Percentiles rank a stretch among this genome's conserved stretches.
These are phyloP conservation scores for Planoprotostelium fungivorum DNA, from an alignment of 78 protist genomes.

Conservation along the genomic window DNA sequence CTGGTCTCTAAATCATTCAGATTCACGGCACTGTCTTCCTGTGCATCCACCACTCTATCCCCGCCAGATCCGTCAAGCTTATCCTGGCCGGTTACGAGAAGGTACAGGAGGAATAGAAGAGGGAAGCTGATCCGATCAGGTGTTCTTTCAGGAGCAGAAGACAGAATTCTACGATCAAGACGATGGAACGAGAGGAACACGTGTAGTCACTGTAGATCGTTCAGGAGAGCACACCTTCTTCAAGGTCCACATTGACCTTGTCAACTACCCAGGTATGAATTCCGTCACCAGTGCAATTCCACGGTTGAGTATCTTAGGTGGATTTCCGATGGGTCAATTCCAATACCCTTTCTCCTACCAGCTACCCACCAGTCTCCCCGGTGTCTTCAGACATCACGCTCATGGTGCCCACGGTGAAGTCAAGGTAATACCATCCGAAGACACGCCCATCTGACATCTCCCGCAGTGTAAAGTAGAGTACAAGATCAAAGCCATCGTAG, in stretches of 20 bases:
- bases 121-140: background rate
- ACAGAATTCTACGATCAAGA: background rate
- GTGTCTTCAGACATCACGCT: slow-evolving; percentile 52
- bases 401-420: slow-evolving; percentile 9
- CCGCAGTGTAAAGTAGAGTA: slow-evolving; percentile 34
- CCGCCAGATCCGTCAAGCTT: background rate
- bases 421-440: background rate
- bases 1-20: too few species aligned
- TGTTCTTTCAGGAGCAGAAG: background rate
- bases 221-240: background rate
- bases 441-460: slow-evolving; percentile 12
- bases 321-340: slow-evolving; percentile 18
- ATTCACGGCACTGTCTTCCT: background rate
- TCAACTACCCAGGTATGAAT: background rate
- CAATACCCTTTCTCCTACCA: slow-evolving; percentile 49
- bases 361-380: slow-evolving; percentile 51
- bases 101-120: background rate
- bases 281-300: background rate
- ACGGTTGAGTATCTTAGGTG: background rate
- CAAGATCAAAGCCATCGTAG: slow-evolving; percentile 47
- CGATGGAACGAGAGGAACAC: background rate
- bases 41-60: background rate
- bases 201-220: background rate
- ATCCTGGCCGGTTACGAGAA: background rate
- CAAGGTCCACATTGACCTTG: background rate